Base-by-base conservation (phyloP, 352 stramenopile genomes). In the Phytophthora hybrid region DNA sequence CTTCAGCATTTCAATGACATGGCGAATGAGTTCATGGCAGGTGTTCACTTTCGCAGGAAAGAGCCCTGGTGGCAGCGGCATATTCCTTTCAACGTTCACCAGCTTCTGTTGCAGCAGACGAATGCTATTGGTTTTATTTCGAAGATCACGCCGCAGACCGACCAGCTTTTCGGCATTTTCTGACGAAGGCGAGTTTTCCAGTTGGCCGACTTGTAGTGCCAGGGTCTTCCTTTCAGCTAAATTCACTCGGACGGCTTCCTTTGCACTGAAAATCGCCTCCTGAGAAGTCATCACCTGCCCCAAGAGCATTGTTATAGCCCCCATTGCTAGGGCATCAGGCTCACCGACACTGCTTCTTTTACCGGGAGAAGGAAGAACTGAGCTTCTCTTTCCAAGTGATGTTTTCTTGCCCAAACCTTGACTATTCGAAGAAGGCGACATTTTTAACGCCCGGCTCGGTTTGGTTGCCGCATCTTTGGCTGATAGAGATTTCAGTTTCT, bases 31-130 rank as follows among this genome's bases (percentile, higher is more conserved):
- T 13, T 88, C 63, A 59, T 94, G 85, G 52, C 87, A 92, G 5
- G 71, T 26, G 13, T 52, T 55, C 8, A 84, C 19, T 31, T 77
- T 83, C 0, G 66, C 10, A n/a, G 84, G 80, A 68, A 92, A 81
- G 13, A 94, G 44, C 1, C 74, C 71, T 11, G 37, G 39, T 10
- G 88, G 82, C 0, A 90, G 39, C 8, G 77, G 46, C 13, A 67
- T 79, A 47, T 74, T 88, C 52, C 84, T 86, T 63, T 92, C 84
- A 9, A 93, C 73, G 39, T 67, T 81, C 3, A 75, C 64, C 4
- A 94, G 64, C 47, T 90, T 90, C 47, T 88, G 84, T 59, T 94
- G 88, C 3, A 94, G 74, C 51, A 85, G 37, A 1, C 82, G 79
- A 59, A 94, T 93, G 9, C 84, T 78, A 21, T 66, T 65, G 52